Percentiles rank a stretch among this genome's conserved stretches.
phyloP scores from a whole-genome alignment of 2,329 filamentous ascomycete genomes.

The Ophiocordyceps camponoti-floridani region DNA sequence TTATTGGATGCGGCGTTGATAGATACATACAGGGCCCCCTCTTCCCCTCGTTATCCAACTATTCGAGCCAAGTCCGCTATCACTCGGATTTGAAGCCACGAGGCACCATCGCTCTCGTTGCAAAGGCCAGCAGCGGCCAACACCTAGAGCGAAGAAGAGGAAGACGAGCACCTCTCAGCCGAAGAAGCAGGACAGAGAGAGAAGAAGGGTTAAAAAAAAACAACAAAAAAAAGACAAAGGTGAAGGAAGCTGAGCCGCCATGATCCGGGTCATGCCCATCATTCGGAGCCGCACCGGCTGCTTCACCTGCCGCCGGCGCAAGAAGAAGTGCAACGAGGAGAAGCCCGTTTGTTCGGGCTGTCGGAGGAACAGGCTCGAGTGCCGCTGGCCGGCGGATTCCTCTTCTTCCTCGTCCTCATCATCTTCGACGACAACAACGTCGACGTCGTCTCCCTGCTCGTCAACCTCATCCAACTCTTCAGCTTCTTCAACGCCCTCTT shows the following conservation, averaged over 20 bases:
- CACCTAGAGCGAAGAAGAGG: no score
- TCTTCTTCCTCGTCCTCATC: background rate
- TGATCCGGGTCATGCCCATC: constrained; percentile 15
- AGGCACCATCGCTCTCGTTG: no score
- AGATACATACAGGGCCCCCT: no score
- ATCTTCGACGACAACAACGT: background rate
- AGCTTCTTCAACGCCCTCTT: background rate
- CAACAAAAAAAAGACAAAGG: background rate
- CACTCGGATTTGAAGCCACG: no score
- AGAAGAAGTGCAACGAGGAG: constrained; percentile 36
- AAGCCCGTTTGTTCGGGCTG: constrained; percentile 34
- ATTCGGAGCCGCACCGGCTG: constrained; percentile 22
- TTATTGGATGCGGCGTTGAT: background rate
- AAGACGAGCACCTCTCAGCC: background rate
- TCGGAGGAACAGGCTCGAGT: constrained; percentile 32
- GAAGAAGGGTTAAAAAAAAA: background rate
- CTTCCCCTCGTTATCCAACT: no score
- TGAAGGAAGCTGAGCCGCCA: background rate
- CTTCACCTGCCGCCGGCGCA: constrained; percentile 30
- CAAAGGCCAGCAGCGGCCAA: no score
- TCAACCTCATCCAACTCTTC: background rate
- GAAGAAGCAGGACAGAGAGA: background rate
- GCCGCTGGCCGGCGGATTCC: constrained; percentile 23
- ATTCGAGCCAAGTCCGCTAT: no score
- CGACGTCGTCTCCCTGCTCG: background rate